Base-by-base conservation (phyloP, 2,329 filamentous ascomycete species). In the Colletotrichum echinochloae region DNA sequence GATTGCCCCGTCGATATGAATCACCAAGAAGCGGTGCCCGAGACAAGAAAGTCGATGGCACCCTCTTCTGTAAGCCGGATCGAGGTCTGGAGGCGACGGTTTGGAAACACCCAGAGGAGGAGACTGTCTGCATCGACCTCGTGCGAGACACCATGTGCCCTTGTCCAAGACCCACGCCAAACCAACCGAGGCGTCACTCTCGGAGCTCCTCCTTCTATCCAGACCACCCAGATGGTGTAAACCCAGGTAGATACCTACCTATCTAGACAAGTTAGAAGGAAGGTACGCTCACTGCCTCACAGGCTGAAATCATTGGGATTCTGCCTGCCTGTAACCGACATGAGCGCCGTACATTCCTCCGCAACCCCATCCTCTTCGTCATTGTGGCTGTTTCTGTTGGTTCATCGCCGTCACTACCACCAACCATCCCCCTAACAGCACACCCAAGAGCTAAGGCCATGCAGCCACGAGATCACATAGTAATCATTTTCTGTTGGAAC, bases 391-490 rank as follows among this genome's bases (percentile, higher is more conserved):
- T 41, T 23, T n/a, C 18, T 64, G 51, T 49, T 65, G 41, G 52
- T 37, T n/a, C 52, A 37, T 37, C 52, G 30, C 30, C 52, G 26
- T 55, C 28, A 5, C 51, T 33, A 54, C 20, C 28, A 54, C 18
- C 28, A 44, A 49, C 41, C 37, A 33, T 20, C 23, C 16, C 57
- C 35, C n/a, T n/a, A n/a, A 26, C 20, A 54, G 5, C 54, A 35
- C 60, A 57, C 44, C 41, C 26, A 61, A 66, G 56, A 55, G 55
- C 57, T 44, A 62, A 62, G 51, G 11, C 39, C 51, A 61, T 70
- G 67, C 63, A 57, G 51, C 67, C 52, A 37, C 63, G 67, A 70
- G 51, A 67, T 70, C n/a, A n/a, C n/a, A n/a, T n/a, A n/a, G n/a
- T 70, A 39, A 30, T 26, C 26, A 66, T 37, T 5, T 41, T 23